phyloP scores from a whole-genome alignment of 2,329 filamentous ascomycete species.

The Phialemoniopsis sp. region DNA sequence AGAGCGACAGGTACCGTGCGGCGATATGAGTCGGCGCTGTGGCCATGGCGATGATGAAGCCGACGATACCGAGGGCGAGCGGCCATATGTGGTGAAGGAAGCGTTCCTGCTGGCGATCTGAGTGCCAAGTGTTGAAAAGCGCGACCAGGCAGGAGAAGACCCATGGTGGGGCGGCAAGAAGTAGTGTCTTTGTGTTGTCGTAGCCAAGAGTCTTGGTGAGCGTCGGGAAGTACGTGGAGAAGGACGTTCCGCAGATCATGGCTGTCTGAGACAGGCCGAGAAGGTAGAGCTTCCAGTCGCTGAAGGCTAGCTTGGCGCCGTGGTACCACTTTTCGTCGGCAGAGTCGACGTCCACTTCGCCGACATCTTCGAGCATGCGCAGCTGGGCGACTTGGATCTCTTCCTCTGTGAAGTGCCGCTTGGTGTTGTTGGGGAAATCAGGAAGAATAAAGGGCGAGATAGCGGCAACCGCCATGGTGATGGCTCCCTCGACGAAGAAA shows the following conservation, averaged over 20 bases:
- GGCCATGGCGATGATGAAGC: slow-evolving; percentile 57
- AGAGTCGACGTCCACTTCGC: slow-evolving; percentile 54
- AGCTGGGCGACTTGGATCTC: slow-evolving; percentile 38
- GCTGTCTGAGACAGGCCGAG: too few relatives aligned
- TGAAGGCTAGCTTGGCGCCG: slow-evolving; percentile 49
- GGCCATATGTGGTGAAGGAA: not conserved
- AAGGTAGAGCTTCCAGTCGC: slow-evolving; percentile 56
- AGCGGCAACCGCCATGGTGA: too few relatives aligned
- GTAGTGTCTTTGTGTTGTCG: not conserved
- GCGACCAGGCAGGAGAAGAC: not conserved
- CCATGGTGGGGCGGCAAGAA: not conserved
- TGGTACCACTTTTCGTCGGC: slow-evolving; percentile 50
- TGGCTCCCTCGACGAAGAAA: too few relatives aligned
- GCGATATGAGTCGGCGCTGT: slow-evolving; percentile 50
- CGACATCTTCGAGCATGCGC: slow-evolving; percentile 44
- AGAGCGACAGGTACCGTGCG: slow-evolving; percentile 56
- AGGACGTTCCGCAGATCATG: too few relatives aligned
- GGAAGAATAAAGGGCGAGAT: slow-evolving; percentile 8
- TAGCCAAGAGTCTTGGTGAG: not conserved
- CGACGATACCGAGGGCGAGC: slow-evolving; percentile 46
- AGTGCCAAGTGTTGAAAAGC: not conserved
- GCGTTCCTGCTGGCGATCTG: not conserved
- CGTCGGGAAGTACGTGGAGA: not conserved
- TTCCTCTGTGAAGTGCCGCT: slow-evolving; percentile 27
- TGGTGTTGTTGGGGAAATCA: not conserved